Evolutionary conservation across 345 rosid genomes (phyloP).

Genomic region (Erysimum cheiranthoides): DNA sequence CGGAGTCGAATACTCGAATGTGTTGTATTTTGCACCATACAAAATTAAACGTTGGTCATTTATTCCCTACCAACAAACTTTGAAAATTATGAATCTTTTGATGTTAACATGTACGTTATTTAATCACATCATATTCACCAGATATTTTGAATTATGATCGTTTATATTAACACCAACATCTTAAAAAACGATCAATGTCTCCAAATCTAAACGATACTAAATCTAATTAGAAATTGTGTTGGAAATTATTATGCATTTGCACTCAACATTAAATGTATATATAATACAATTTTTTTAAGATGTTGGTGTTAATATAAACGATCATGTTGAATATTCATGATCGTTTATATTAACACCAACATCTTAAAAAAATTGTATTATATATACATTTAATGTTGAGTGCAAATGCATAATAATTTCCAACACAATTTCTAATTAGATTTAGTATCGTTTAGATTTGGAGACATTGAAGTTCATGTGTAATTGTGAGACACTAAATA

Average conservation of each 20-base stretch:
- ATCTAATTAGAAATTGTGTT: not conserved
- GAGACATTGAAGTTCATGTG: not conserved
- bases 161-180: not conserved
- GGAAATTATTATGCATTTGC: not conserved
- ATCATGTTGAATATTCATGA: not conserved
- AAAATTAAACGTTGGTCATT: conserved; percentile 8
- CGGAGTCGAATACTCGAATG: not conserved
- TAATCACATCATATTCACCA: not conserved
- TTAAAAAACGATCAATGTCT: not conserved
- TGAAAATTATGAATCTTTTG: not conserved
- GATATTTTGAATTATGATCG: not conserved
- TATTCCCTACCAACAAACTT: conserved; percentile 10
- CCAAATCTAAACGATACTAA: not conserved
- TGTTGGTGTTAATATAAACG: not conserved
- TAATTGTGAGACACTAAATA: not conserved
- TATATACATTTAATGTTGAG: not conserved
- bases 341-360: not conserved
- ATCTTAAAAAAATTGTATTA: not conserved
- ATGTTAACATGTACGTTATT: not conserved
- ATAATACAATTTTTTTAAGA: not conserved
- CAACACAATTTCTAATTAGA: not conserved
- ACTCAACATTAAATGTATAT: not conserved
- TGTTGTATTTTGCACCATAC: not conserved
- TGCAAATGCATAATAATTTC: not conserved
- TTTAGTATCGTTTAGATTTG: not conserved